Evolutionary conservation across 2,329 filamentous ascomycete genomes (phyloP), one percentile per base, ranked within the genome.

Genomic region (Rhexocercosporidium sp.): DNA sequence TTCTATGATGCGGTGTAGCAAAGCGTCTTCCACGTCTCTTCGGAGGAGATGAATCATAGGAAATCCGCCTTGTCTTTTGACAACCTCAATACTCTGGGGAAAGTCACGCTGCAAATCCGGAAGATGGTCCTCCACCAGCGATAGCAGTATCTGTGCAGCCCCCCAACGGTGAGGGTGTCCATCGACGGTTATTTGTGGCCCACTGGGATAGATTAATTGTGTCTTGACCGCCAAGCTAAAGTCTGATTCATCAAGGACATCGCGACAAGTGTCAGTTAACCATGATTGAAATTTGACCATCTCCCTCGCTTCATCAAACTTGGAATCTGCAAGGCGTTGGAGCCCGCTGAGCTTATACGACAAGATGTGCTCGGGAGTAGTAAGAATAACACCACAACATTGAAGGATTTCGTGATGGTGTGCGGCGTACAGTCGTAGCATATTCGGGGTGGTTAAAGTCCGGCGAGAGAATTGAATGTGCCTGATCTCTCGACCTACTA

Each of bases 211-310:
- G 25, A 82, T 79, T 5, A 82, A 69, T 51, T 82, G 78, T 0
- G 77, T 79, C 41, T 75, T 76, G 7, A 78, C 75, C 6, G 77
- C 75, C 7, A 82, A 70, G 0, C 77, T 80, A 44, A 76, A 75
- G 63, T 82, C 80, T 25, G 75, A 83, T 71, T 87, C 84, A 66
- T 87, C 85, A 0, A 87, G 73, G 5, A 87, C 76, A 72, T 88
- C 85, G 1, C 85, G 79, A 25, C 78, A 80, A 14, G 76, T 70
- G 18, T 71, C 68, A 25, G 81, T 76, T 18, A 87, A 72, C 79
- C 81, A 84, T 14, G 72, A 69, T 47, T 86, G 82, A 0, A 78
- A 76, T 3, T 76, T 73, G 14, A 86, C 73, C 78, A 87, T 81
- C 0, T 70, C 61, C 0, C 67, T 69, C 0, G 81, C 83, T 41